Evolutionary conservation across 2,329 filamentous ascomycete species (phyloP).

Genomic region (Phyllosticta paracitricarpa): DNA sequence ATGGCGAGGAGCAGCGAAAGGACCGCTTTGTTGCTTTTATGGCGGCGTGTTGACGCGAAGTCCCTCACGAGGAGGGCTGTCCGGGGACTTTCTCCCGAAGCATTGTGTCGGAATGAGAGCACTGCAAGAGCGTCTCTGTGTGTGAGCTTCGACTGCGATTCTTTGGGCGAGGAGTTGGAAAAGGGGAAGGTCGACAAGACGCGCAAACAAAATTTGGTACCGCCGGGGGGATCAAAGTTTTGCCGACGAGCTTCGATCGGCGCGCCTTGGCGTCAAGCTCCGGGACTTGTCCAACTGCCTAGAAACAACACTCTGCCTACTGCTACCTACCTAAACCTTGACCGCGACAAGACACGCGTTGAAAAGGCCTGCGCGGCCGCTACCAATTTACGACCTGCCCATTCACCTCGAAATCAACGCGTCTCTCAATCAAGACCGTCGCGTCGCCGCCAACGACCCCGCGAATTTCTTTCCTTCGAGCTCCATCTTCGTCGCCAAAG

Average conservation of each 20-base stretch:
- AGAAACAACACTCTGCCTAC: neutral
- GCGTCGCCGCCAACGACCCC: neutral
- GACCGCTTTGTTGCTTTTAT: slow-evolving; percentile 85
- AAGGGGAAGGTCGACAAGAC: slow-evolving; percentile 8
- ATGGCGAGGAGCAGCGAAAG: slow-evolving; percentile 46
- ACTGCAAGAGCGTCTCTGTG: slow-evolving; percentile 51
- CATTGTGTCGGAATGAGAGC: slow-evolving; percentile 36
- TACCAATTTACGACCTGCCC: neutral
- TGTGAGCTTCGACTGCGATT: slow-evolving; percentile 99
- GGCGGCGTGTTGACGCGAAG: slow-evolving; percentile 96
- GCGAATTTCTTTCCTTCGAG: neutral
- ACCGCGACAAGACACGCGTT: neutral
- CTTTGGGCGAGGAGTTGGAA: slow-evolving; percentile 88
- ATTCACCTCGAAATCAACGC: neutral
- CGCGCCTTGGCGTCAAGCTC: slow-evolving; percentile 5
- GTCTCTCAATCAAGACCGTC: neutral
- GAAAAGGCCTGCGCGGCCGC: neutral
- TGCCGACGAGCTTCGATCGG: neutral
- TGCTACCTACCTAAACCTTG: neutral
- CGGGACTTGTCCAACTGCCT: neutral
- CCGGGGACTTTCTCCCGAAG: slow-evolving; percentile 99
- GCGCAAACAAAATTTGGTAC: neutral
- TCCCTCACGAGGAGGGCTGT: slow-evolving; percentile 52
- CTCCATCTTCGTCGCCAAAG: neutral
- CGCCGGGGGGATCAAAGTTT: neutral